A percentile compares a stretch with the other conserved stretches of the same genome.
Evolutionary conservation across 305 asterid species (phyloP).

Genomic region (Fraxinus angustifolia): DNA sequence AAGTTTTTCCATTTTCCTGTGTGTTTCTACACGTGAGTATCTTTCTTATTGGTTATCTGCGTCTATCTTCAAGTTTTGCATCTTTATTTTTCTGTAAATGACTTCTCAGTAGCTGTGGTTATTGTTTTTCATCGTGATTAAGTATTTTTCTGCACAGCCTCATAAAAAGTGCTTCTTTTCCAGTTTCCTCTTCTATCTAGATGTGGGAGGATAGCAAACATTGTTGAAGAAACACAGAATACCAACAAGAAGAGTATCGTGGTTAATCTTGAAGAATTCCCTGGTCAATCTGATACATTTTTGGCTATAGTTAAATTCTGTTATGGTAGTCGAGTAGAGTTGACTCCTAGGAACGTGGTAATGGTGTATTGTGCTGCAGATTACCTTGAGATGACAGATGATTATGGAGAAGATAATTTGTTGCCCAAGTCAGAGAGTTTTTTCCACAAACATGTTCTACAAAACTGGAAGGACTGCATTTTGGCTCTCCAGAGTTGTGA

Average conservation of each 20-base stretch:
- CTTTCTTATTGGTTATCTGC: not conserved
- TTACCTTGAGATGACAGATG: constrained; percentile 78
- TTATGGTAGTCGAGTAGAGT: constrained; percentile 59
- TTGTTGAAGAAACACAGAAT: constrained; percentile 51
- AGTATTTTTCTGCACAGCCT: not conserved
- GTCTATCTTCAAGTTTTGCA: not conserved
- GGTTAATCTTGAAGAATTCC: constrained; percentile 59
- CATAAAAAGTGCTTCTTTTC: constrained; percentile 14
- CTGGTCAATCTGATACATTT: constrained; percentile 78
- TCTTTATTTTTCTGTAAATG: not conserved
- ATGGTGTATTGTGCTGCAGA: constrained; percentile 77
- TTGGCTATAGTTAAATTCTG: constrained; percentile 64
- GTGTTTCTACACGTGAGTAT: not conserved
- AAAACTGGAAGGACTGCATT: constrained; percentile 83
- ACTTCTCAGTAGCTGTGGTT: not conserved
- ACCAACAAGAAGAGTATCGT: constrained; percentile 27
- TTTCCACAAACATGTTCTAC: constrained; percentile 61
- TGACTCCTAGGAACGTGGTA: constrained; percentile 72
- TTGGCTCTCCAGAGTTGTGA: constrained; percentile 82
- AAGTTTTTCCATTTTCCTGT: not conserved
- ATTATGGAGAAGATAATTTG: constrained; percentile 76
- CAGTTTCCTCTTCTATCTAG: constrained; percentile 94
- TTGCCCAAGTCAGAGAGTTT: constrained; percentile 57
- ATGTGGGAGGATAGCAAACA: constrained; percentile 69
- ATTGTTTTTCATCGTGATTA: not conserved